A percentile compares a stretch with the other conserved stretches of the same genome.
phyloP scores from a whole-genome alignment of 441 rosid species.

The Adansonia grandidieri region DNA sequence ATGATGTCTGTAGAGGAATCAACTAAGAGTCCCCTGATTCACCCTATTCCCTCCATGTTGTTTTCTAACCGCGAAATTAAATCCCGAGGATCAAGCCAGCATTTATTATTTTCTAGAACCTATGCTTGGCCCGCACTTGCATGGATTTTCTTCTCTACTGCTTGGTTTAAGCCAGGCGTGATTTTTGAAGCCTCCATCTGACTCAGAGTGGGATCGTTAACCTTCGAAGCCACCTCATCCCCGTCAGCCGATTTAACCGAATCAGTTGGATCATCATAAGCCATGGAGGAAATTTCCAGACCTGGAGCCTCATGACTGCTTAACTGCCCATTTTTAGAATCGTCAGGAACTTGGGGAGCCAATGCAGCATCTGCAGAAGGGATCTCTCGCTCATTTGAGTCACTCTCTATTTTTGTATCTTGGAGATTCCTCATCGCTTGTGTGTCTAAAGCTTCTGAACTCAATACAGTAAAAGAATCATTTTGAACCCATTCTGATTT shows the following conservation, averaged over 20 bases:
- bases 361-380: slow-evolving; percentile 25
- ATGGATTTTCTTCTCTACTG: slow-evolving; percentile 34
- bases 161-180: slow-evolving; percentile 38
- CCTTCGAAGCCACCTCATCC: slow-evolving; percentile 24
- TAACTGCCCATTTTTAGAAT: slow-evolving; percentile 33
- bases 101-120: slow-evolving; percentile 13
- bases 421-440: slow-evolving; percentile 9
- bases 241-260: slow-evolving; percentile 27
- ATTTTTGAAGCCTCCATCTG: slow-evolving; percentile 31
- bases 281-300: slow-evolving; percentile 5
- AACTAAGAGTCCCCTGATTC: not conserved
- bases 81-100: not conserved
- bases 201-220: slow-evolving; percentile 25
- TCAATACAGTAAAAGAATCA: slow-evolving; percentile 11
- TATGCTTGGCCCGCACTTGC: slow-evolving; percentile 39
- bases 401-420: slow-evolving; percentile 23
- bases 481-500: slow-evolving; percentile 24
- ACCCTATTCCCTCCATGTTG: slow-evolving; percentile 4
- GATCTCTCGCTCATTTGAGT: slow-evolving; percentile 23
- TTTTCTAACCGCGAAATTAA: not conserved
- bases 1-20: not conserved
- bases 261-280: slow-evolving; percentile 26
- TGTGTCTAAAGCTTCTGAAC: slow-evolving; percentile 10
- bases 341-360: slow-evolving; percentile 24
- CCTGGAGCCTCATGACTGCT: slow-evolving; percentile 28